These are phyloP conservation scores for Nicotiana attenuata DNA, from an alignment of 257 asterid genomes.

Conservation along the genomic window DNA sequence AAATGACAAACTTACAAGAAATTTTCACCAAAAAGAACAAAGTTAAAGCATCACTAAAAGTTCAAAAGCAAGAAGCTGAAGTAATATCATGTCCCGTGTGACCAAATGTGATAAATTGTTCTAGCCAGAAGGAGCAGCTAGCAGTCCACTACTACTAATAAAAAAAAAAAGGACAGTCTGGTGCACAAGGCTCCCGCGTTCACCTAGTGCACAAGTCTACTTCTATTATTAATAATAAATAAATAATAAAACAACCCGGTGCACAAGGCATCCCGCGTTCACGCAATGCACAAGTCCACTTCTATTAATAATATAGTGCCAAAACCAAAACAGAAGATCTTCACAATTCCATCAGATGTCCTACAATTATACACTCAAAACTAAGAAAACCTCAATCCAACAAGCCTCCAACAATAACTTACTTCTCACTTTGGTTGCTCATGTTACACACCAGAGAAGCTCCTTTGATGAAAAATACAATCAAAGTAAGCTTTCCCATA, in stretches of 20 bases:
- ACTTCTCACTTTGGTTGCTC: background rate
- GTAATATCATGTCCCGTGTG: background rate
- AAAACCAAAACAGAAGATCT: background rate
- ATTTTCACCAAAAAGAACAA: background rate
- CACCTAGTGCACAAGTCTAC: background rate
- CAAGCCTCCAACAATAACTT: conserved; percentile 12
- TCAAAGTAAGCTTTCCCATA: background rate
- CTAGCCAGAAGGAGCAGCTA: background rate
- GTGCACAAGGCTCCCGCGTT: too few species aligned
- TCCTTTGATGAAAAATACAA: background rate
- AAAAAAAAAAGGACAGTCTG: too few species aligned
- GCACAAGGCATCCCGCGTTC: too few species aligned
- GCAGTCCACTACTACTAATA: background rate
- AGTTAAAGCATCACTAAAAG: background rate
- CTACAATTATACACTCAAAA: conserved; percentile 3
- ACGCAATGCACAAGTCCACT: background rate
- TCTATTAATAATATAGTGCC: background rate
- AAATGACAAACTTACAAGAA: background rate
- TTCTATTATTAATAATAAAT: background rate
- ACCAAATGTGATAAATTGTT: background rate
- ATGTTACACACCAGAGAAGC: conserved; percentile 1
- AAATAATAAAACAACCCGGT: too few species aligned
- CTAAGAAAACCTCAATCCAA: background rate
- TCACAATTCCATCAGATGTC: background rate
- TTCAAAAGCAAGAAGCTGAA: background rate